Conservation (phyloP, 2,329 filamentous ascomycete species). For the Pyrenophora tritici-repentis region DNA sequence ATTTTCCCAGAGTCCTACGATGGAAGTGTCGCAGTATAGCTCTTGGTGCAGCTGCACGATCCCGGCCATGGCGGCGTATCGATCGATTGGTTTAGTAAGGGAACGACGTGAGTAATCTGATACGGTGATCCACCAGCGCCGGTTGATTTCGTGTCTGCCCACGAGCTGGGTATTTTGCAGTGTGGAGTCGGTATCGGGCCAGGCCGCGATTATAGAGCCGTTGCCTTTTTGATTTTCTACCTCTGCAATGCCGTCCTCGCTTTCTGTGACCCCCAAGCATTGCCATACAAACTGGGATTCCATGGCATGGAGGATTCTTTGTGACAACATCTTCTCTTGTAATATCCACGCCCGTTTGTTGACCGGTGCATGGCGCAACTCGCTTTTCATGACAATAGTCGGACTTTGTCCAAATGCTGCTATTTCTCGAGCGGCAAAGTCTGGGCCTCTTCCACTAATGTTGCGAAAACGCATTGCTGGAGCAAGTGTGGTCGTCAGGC, state of each 20-base stretch:
- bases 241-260: constrained; percentile 3
- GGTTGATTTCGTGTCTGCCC: background rate
- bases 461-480: background rate
- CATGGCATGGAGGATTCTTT: constrained; percentile 1
- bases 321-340: constrained; percentile 5
- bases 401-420: too few species aligned
- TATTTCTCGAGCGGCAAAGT: background rate
- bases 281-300: constrained; percentile 5
- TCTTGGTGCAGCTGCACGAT: constrained; percentile 2
- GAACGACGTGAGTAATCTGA: background rate
- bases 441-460: background rate
- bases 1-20: background rate
- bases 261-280: background rate
- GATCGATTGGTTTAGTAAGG: background rate
- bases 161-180: too few species aligned
- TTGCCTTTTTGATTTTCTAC: background rate
- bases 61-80: constrained; percentile 5
- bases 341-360: constrained; percentile 6
- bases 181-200: too few species aligned
- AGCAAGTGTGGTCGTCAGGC: background rate
- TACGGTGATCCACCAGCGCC: background rate
- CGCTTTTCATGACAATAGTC: background rate
- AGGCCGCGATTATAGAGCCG: background rate
- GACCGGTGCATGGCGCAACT: background rate
- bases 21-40: background rate